Evolutionary conservation across 1,284 basidiomycete species (phyloP), one percentile per base, ranked within the genome.

Genomic region (Paramarasmius palmivorus): DNA sequence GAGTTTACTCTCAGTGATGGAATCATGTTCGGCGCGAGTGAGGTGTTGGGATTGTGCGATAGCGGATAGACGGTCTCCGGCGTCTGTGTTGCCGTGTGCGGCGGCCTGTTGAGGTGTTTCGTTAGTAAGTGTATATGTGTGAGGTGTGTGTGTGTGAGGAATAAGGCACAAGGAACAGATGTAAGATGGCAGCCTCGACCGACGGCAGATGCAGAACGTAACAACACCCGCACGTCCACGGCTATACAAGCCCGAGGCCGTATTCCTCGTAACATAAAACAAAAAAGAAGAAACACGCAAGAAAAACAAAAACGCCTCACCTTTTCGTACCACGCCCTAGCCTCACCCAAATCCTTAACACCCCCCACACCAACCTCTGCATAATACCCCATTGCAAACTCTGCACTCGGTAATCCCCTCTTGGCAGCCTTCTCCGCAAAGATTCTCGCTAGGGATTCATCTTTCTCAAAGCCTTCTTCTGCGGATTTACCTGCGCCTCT

Each of bases 381-480:
- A 66, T 95, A 97, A 67, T 98, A 98, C 0, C 93, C 95, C 81
- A 98, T 86, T 0, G 95, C 95, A 68, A 98, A 98, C 68, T 95
- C 91, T 0, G 93, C 95, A 52, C 83, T 88, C 0, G 92, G 81
- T 29, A 96, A 72, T 0, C 86, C 87, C 59, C 88, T 90, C 51
- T 78, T 73, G 0, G 94, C 93, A 0, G 95, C 93, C 70, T 96
- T 96, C 60, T 94, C 90, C 0, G 95, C 95, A 74, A 97, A 98
- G 0, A 88, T 92, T 62, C 85, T 86, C 0, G 95, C 95, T 1
- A 98, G 77, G 0, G 69, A 73, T 68, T 98, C 95, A 69, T 97
- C 93, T 72, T 95, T 95, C 25, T 92, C 91, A 62, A 98, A 96
- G 2, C 70, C 73, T 2, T 68, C 69, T 5, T 25, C 14, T 2